Conservation (phyloP, 2,329 filamentous ascomycete species). For the Leptodontidium sp. region DNA sequence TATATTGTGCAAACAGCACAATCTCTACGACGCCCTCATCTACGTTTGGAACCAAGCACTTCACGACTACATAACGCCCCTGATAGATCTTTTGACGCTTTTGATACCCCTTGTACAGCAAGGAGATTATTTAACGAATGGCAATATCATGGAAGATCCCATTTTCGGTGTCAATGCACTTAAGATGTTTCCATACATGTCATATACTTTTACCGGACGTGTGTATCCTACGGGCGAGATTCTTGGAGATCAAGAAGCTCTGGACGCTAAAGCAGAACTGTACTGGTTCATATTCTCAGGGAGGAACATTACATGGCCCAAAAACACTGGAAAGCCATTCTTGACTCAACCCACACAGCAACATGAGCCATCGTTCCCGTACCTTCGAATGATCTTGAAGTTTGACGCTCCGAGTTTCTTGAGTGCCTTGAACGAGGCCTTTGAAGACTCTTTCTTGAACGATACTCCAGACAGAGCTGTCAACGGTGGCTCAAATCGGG, state of each 20-base stretch:
- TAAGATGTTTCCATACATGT: conserved; percentile 95
- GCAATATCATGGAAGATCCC: conserved; percentile 65
- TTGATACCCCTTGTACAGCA: conserved; percentile 65
- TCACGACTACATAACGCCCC: conserved; percentile 86
- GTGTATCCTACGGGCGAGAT: conserved; percentile 87
- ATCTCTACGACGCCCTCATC: conserved; percentile 92
- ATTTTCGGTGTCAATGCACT: conserved; percentile 75
- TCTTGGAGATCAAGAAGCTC: conserved; percentile 76
- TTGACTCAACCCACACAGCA: conserved; percentile 63
- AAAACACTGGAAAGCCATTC: conserved; percentile 66
- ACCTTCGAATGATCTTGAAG: conserved; percentile 82
- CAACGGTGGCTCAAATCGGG: conserved; percentile 58
- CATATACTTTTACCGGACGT: conserved; percentile 87
- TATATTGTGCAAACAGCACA: conserved; percentile 86
- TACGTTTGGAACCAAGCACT: conserved; percentile 97
- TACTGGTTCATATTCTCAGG: conserved; percentile 96
- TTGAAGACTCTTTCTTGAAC: conserved; percentile 94
- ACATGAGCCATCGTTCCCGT: conserved; percentile 81
- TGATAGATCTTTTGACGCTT: conserved; percentile 83
- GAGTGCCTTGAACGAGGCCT: conserved; percentile 95
- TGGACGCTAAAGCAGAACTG: conserved; percentile 82
- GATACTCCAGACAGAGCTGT: conserved; percentile 71
- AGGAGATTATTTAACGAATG: conserved; percentile 59
- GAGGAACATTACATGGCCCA: conserved; percentile 78
- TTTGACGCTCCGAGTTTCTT: conserved; percentile 93